phyloP scores from a whole-genome alignment of 805 yeast genomes.

The Candida ficus region DNA sequence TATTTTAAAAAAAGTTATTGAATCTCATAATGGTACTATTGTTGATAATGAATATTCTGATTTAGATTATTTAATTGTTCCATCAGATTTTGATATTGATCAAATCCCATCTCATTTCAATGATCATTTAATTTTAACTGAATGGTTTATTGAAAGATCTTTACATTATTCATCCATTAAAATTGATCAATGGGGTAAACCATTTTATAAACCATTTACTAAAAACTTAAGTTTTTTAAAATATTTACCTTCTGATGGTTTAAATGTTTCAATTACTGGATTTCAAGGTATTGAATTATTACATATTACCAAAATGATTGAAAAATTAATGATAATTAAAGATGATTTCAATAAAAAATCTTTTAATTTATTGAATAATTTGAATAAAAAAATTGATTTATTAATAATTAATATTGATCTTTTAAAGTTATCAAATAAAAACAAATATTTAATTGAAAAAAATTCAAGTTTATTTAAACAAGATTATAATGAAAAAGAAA shows the following conservation, averaged over 20 bases:
- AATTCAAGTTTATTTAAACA: conserved; percentile 23
- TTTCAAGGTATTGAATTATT: conserved; percentile 72
- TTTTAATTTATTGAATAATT: conserved; percentile 34
- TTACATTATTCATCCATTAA: conserved; percentile 47
- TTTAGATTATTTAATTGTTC: conserved; percentile 15
- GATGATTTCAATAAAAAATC: conserved; percentile 25
- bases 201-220: conserved; percentile 28
- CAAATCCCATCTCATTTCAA: conserved; percentile 13
- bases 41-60: conserved; percentile 1
- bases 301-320: conserved; percentile 62
- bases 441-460: conserved; percentile 24
- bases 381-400: conserved; percentile 48
- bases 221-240: conserved; percentile 5
- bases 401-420: conserved; percentile 37
- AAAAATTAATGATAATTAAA: conserved; percentile 42
- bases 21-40: conserved; percentile 40
- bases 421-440: conserved; percentile 2
- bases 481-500: conserved; percentile 17
- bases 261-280: conserved; percentile 53
- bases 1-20: conserved; percentile 37
- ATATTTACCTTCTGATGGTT: conserved; percentile 5
- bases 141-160: conserved; percentile 77
- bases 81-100: conserved; percentile 16
- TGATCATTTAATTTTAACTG: conserved; percentile 46
- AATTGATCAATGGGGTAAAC: conserved; percentile 61